Percentiles rank a stretch among this genome's conserved stretches.
phyloP scores from a whole-genome alignment of 2,329 filamentous ascomycete species.

The Myriosclerotinia scirpicola region DNA sequence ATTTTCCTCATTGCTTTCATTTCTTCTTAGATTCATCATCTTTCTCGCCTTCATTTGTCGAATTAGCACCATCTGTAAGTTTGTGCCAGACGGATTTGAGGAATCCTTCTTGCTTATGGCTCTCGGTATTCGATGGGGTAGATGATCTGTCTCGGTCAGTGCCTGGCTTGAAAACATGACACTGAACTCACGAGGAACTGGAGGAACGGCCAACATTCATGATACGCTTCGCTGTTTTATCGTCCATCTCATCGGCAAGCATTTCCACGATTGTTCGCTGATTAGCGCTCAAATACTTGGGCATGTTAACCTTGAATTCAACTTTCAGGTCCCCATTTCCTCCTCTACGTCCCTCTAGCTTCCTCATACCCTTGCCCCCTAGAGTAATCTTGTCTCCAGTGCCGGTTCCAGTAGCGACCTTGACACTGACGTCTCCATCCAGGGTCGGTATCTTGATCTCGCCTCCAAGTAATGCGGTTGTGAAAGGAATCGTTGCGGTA shows the following conservation, averaged over 20 bases:
- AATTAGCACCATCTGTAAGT: conserved; percentile 62
- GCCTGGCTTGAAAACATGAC: conserved; percentile 22
- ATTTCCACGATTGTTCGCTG: conserved; percentile 93
- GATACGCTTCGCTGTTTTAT: conserved; percentile 85
- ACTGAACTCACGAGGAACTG: conserved; percentile 51
- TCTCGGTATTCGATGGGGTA: conserved; percentile 35
- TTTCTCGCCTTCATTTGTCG: conserved; percentile 22
- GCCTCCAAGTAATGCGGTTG: conserved; percentile 88
- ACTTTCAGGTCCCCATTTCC: conserved; percentile 81
- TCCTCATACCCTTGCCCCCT: conserved; percentile 90
- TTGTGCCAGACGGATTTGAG: conserved; percentile 92
- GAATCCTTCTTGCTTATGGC: conserved; percentile 82
- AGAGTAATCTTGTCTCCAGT: conserved; percentile 91
- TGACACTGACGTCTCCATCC: conserved; percentile 86
- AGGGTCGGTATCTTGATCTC: conserved; percentile 88
- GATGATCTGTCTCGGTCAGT: conserved; percentile 26
- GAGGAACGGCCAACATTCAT: conserved; percentile 71
- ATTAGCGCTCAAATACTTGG: conserved; percentile 88
- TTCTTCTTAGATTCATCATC: conserved; percentile 25
- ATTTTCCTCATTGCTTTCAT: conserved; percentile 7
- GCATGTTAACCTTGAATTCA: conserved; percentile 93
- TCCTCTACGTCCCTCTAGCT: conserved; percentile 66
- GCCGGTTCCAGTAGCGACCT: conserved; percentile 85
- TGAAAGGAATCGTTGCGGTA: conserved; percentile 86
- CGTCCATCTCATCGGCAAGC: conserved; percentile 92